Evolutionary conservation across 2,329 filamentous ascomycete species (phyloP).

Genomic region (Fusarium nematophilum): DNA sequence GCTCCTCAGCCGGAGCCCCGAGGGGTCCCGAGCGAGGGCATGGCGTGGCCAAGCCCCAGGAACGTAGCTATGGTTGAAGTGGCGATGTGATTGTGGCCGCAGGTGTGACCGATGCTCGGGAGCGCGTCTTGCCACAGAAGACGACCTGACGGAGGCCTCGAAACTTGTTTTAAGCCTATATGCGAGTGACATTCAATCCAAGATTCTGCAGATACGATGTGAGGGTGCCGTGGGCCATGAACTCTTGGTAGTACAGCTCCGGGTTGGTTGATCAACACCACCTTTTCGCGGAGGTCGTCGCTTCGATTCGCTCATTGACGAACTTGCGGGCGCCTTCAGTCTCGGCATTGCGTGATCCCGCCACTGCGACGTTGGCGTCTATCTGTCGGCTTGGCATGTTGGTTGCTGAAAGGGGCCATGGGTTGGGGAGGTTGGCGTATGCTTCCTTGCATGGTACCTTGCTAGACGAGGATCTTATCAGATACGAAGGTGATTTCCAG

Average conservation of each 20-base stretch:
- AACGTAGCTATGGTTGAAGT: conserved; percentile 30
- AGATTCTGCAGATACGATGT: conserved; percentile 11
- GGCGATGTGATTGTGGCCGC: conserved; percentile 31
- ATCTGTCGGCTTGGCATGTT: too few species aligned
- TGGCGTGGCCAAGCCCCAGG: conserved; percentile 2
- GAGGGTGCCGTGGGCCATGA: conserved; percentile 24
- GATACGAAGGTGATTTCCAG: too few species aligned
- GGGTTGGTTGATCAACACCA: conserved; percentile 37
- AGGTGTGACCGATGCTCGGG: conserved; percentile 26
- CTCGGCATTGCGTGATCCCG: too few species aligned
- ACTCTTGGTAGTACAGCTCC: conserved; percentile 24
- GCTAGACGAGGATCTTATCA: too few species aligned
- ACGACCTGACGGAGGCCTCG: conserved; percentile 24
- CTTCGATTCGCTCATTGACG: background rate
- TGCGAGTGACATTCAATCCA: conserved; percentile 17
- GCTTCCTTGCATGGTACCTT: too few species aligned
- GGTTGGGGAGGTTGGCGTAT: too few species aligned
- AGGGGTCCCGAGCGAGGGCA: background rate
- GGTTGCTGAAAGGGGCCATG: too few species aligned
- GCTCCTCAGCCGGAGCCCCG: conserved; percentile 17
- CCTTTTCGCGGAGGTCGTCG: background rate
- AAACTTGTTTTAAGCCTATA: conserved; percentile 24
- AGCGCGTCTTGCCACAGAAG: conserved; percentile 35
- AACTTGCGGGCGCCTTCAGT: too few species aligned
- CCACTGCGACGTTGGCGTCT: too few species aligned